phyloP scores from a whole-genome alignment of 148 eudicot species.

The Nepenthes gracilis region DNA sequence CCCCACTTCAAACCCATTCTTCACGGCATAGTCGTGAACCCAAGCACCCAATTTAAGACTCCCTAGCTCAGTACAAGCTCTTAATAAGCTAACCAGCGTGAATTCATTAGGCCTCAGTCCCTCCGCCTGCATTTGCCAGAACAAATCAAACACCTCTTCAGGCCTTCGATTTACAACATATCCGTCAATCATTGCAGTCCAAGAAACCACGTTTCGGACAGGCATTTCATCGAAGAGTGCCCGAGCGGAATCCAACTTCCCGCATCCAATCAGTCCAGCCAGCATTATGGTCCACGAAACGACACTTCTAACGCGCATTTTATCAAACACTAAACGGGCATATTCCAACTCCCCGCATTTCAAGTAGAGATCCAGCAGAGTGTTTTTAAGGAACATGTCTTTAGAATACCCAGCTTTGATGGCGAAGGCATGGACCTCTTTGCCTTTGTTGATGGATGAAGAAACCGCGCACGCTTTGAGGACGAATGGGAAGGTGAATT shows the following conservation, averaged over 20 bases:
- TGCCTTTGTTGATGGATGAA: slow-evolving; percentile 27
- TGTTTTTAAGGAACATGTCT: slow-evolving; percentile 41
- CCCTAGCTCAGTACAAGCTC: slow-evolving; percentile 43
- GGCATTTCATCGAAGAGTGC: slow-evolving; percentile 44
- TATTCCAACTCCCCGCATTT: slow-evolving; percentile 29
- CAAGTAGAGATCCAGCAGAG: slow-evolving; percentile 43
- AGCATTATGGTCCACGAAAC: slow-evolving; percentile 66
- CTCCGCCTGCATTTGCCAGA: slow-evolving; percentile 35
- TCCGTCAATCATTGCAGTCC: slow-evolving; percentile 57
- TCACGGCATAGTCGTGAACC: slow-evolving; percentile 52
- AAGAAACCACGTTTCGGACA: slow-evolving; percentile 50
- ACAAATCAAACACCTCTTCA: slow-evolving; percentile 42
- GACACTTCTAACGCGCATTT: slow-evolving; percentile 44
- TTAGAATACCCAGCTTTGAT: slow-evolving; percentile 33
- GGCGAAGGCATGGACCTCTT: slow-evolving; percentile 37
- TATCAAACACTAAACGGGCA: slow-evolving; percentile 49
- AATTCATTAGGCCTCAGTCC: slow-evolving; percentile 49
- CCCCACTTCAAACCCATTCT: slow-evolving; percentile 37
- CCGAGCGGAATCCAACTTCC: slow-evolving; percentile 37
- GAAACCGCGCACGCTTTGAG: slow-evolving; percentile 38
- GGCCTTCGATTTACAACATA: slow-evolving; percentile 27
- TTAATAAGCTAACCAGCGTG: slow-evolving; percentile 44
- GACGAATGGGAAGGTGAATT: slow-evolving; percentile 54
- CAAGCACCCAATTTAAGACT: slow-evolving; percentile 45
- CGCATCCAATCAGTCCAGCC: slow-evolving; percentile 36